Base-by-base conservation (phyloP, 352 stramenopile genomes). In the Phytopythium mirpurense region DNA sequence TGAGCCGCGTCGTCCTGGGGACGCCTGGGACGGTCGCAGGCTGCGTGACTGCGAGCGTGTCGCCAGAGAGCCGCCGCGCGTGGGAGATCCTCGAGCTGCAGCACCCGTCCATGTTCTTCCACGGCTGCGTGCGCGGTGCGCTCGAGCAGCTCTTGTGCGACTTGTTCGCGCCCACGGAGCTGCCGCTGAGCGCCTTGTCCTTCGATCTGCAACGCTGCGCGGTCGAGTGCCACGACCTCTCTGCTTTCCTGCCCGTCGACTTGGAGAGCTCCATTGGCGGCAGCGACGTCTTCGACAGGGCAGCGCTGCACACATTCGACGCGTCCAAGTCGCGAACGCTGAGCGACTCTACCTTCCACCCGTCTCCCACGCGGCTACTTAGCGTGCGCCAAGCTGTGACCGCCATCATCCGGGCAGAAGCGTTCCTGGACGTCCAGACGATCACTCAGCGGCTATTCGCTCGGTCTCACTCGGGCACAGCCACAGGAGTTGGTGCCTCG, bases 41-140 rank as follows among this genome's bases (percentile, higher is more conserved):
- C 3, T 77, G 62, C 40, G 65, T 77, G 0, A 49, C 66, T 26
- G 50, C 67, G 1, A 73, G 47, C 27, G 59, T 54, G 12, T 56
- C 56, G 14, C 7, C 44, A 12, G 51, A 72, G 16, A 62, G 21
- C 38, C 45, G 41, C 35, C 57, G 62, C 21, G 54, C 35, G 26
- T 64, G 61, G 12, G 41, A 69, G 26, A 23, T 61, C 16, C 38
- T 77, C 6, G 61, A 74, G 51, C 50, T 54, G 14, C 44, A 63
- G 32, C 72, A 69, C 24, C 68, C 68, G 14, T 42, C 44, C 27
- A 72, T 74, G 62, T 69, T 69, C 37, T 74, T 77, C 36, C 54
- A 77, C 24, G 68, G 68, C 27, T 77, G 68, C 27, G 48, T 74
- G 50, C 56, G 58, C 40, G 50, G 64, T n/a, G 62, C 62, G 1